phyloP scores from a whole-genome alignment of 176 grass and related monocot species.

The Otatea glauca region DNA sequence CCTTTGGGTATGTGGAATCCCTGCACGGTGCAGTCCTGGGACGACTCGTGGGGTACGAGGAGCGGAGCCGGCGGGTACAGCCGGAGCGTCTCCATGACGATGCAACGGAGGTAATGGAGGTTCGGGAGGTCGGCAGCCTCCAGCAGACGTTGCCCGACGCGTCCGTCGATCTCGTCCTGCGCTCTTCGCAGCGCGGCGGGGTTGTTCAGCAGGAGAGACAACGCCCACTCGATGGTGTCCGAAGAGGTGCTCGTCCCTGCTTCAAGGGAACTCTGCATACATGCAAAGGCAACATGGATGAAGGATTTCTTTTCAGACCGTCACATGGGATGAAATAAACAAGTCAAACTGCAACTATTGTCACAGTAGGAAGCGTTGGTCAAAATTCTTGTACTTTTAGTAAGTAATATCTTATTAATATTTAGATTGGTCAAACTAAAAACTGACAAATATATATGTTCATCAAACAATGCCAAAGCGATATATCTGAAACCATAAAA shows the following conservation, averaged over 20 bases:
- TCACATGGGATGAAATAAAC: too few species aligned
- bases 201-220: conserved; percentile 42
- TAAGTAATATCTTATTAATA: too few species aligned
- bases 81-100: conserved; percentile 57
- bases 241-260: conserved; percentile 22
- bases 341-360: too few species aligned
- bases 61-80: conserved; percentile 52
- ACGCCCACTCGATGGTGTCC: conserved; percentile 36
- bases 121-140: conserved; percentile 43
- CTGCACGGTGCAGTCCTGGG: conserved; percentile 35
- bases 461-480: too few species aligned
- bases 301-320: too few species aligned
- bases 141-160: conserved; percentile 21
- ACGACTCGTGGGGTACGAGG: conserved; percentile 41
- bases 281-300: too few species aligned
- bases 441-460: too few species aligned
- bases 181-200: neutral
- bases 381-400: too few species aligned
- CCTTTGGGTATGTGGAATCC: conserved; percentile 45
- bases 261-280: neutral
- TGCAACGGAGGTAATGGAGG: conserved; percentile 39
- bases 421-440: too few species aligned
- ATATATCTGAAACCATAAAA: too few species aligned
- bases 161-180: neutral
- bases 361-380: too few species aligned